Evolutionary conservation across 2,329 filamentous ascomycete genomes (phyloP).

Genomic region (Fusarium praegraminearum): DNA sequence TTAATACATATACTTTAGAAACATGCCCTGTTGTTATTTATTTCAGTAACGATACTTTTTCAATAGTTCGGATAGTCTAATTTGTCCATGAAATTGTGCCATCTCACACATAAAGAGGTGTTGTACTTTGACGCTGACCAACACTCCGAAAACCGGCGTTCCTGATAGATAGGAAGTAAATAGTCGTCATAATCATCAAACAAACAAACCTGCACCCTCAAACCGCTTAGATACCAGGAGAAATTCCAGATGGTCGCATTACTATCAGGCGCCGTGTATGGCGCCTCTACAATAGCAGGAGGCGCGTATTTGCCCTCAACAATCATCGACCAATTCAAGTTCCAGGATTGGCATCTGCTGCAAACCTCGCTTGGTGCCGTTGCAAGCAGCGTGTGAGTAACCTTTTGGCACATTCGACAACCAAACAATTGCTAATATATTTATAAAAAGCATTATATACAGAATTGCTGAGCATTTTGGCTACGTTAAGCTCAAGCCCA

Average conservation of each 20-base stretch:
- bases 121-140: neutral
- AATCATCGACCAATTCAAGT: slow-evolving; percentile 70
- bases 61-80: neutral
- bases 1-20: neutral
- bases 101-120: no score
- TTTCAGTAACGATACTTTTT: accelerated
- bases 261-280: slow-evolving; percentile 69
- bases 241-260: slow-evolving; percentile 50
- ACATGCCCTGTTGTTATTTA: neutral
- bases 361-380: slow-evolving; percentile 73
- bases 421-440: neutral
- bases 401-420: neutral
- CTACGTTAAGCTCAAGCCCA: slow-evolving; percentile 59
- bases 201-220: neutral
- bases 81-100: neutral
- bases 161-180: neutral
- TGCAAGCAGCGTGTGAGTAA: slow-evolving; percentile 69
- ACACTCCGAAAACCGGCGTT: slow-evolving; percentile 29
- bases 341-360: slow-evolving; percentile 74
- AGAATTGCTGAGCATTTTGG: slow-evolving; percentile 58
- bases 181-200: neutral
- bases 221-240: neutral
- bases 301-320: slow-evolving; percentile 71
- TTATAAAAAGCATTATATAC: slow-evolving; percentile 56
- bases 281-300: slow-evolving; percentile 69